Evolutionary conservation across 768 basidiomycete species (phyloP), one percentile per base, ranked within the genome.

Genomic region (Boletus subcaerulescens): DNA sequence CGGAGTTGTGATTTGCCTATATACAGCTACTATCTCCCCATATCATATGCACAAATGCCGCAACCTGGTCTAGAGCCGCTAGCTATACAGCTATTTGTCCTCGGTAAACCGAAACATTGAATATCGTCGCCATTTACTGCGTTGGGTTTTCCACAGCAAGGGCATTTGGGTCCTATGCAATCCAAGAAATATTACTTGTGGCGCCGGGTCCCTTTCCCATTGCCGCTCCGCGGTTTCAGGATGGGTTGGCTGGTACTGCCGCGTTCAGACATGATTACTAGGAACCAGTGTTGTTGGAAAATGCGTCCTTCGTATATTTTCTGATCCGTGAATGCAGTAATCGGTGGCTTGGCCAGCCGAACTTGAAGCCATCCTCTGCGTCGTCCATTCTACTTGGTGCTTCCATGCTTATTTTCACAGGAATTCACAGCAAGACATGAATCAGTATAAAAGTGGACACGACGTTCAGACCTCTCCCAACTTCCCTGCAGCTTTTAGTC

Each of bases 371-470:
- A 61, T 61, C 52, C 61, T 56, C 58, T 58, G 49, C 22, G 24
- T 41, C 5, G 20, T 31, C 15, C 22, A 0, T 47, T 35, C 41
- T 41, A 20, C 48, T 22, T 31, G 39, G 20, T 48, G 15, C 20
- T 55, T 57, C 54, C 60, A 60, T 67, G 40, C 52, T 46, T 24
- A 32, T 10, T 31, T 53, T 46, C 40, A 68, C 60, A 63, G 66
- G 58, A 65, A 22, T 35, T 45, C 20, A 65, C 58, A 66, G 65
- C 65, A 65, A 46, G 5, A 5, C 24, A 42, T 36, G 24, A 17
- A 20, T 9, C 43, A n/a, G 15, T 51, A 65, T 65, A 66, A 51
- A 55, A 17, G 29, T 14, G n/a, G 15, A 1, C n/a, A 5, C 15
- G 10, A 32, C 24, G 31, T 9, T 14, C 6, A 17, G 31, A 26